Conservation (phyloP, 441 rosid genomes). For the Gossypium davidsonii region DNA sequence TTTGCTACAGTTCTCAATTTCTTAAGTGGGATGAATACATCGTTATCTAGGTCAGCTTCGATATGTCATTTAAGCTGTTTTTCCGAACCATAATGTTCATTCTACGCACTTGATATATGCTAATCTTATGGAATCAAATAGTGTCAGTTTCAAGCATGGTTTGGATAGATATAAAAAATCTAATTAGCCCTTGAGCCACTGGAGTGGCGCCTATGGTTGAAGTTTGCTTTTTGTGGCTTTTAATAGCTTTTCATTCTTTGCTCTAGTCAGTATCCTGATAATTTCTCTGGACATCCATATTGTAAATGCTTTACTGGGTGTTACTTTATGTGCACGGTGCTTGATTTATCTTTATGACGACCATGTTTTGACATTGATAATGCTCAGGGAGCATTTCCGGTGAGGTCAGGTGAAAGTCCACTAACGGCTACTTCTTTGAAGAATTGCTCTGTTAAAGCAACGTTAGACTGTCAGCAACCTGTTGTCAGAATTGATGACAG, state of each 20-base stretch:
- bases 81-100: neutral
- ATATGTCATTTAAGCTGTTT: neutral
- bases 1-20: neutral
- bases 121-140: neutral
- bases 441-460: constrained; percentile 38
- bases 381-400: constrained; percentile 45
- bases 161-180: neutral
- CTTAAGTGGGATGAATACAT: neutral
- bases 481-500: constrained; percentile 66
- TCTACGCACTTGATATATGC: constrained; percentile 2
- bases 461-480: constrained; percentile 51
- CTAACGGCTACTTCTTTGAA: constrained; percentile 43
- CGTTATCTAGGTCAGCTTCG: neutral
- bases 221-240: neutral
- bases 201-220: neutral
- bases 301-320: neutral
- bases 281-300: neutral
- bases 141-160: neutral
- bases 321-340: neutral
- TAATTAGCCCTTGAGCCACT: neutral
- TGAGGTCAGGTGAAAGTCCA: constrained; percentile 63
- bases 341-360: neutral
- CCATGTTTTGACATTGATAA: constrained; percentile 3
- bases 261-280: neutral
- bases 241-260: neutral